phyloP scores from a whole-genome alignment of 2,329 filamentous ascomycete genomes.

The Blastomyces emzantsi region DNA sequence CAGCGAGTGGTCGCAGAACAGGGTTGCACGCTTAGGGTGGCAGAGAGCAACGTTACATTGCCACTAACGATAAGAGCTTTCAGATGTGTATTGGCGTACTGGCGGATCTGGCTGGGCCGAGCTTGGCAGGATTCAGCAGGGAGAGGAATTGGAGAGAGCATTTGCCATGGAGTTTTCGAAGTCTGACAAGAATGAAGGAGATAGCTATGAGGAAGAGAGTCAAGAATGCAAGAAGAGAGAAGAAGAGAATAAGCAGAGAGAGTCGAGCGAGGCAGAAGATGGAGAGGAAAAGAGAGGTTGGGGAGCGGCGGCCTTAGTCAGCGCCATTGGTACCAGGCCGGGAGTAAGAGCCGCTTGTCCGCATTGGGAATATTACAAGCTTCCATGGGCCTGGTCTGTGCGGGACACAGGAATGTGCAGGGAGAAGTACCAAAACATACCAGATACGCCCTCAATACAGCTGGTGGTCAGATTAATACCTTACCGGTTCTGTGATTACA shows the following conservation, averaged over 20 bases:
- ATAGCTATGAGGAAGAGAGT: not conserved
- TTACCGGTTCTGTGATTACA: not conserved
- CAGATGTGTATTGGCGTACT: too few species aligned
- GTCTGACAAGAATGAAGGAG: too few species aligned
- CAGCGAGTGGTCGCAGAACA: not conserved
- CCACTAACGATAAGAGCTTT: not conserved
- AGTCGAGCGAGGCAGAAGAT: too few species aligned
- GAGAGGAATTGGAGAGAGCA: not conserved
- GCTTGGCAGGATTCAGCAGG: not conserved
- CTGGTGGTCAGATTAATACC: not conserved
- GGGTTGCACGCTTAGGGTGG: not conserved
- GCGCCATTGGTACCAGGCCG: too few species aligned
- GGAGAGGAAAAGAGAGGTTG: not conserved
- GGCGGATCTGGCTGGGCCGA: not conserved
- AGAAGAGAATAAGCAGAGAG: too few species aligned
- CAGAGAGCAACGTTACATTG: constrained; percentile 8
- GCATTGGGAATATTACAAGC: not conserved
- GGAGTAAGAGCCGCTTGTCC: not conserved
- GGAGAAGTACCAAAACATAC: too few species aligned
- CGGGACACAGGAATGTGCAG: not conserved
- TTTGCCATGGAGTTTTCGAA: not conserved
- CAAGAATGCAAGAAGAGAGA: too few species aligned
- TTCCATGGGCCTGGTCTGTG: not conserved
- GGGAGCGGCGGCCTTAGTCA: not conserved
- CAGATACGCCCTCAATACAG: not conserved